A percentile compares a stretch with the other conserved stretches of the same genome.
Evolutionary conservation across 306 rosid genomes (phyloP).

Genomic region (Hylodesmum podocarpum): DNA sequence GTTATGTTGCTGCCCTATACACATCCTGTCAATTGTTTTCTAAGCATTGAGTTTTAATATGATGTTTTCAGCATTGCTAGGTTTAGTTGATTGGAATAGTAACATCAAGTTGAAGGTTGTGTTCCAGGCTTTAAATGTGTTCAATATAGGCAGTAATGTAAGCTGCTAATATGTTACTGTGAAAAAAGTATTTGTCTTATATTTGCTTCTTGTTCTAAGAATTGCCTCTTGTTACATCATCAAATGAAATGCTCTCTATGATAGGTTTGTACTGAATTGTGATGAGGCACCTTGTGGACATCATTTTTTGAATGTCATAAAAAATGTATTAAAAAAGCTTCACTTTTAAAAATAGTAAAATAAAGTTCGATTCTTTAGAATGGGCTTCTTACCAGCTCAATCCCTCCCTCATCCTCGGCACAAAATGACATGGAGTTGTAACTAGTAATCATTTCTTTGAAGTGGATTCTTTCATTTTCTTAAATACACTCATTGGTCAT

Average conservation of each 20-base stretch:
- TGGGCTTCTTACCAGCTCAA: background rate
- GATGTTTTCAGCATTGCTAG: background rate
- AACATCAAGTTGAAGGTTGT: too few relatives aligned
- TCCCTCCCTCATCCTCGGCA: background rate
- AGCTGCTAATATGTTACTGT: background rate
- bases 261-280: background rate
- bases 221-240: background rate
- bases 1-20: conserved; percentile 16
- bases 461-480: too few relatives aligned
- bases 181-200: background rate
- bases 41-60: background rate
- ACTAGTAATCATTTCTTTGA: too few relatives aligned
- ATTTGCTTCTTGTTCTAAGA: background rate
- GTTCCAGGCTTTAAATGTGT: too few relatives aligned
- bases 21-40: background rate
- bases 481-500: too few relatives aligned
- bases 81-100: background rate
- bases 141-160: background rate
- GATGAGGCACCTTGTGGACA: background rate
- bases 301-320: too few relatives aligned
- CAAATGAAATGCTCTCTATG: background rate
- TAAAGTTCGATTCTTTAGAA: background rate
- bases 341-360: background rate
- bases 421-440: too few relatives aligned
- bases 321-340: too few relatives aligned